phyloP scores from a whole-genome alignment of 2,329 filamentous ascomycete genomes.

The Sclerotinia minor region DNA sequence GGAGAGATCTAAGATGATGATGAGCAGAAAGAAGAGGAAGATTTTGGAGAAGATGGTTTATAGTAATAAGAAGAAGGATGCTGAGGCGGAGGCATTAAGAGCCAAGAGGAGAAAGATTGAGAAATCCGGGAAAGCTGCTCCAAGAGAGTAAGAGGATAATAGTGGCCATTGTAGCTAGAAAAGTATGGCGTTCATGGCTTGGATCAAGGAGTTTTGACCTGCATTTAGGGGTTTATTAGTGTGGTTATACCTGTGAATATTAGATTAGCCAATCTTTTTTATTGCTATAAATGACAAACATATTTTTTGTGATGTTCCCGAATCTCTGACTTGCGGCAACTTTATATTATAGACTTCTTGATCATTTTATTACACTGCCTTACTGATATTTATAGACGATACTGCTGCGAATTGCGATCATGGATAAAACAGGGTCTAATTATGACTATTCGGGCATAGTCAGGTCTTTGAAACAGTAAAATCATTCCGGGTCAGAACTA shows the following conservation, averaged over 20 bases:
- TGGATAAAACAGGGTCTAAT: conserved; percentile 1
- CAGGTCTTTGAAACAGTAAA: conserved; percentile 11
- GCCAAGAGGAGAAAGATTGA: conserved; percentile 90
- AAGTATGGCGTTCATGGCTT: conserved; percentile 34
- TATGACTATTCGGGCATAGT: conserved; percentile 12
- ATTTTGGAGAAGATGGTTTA: conserved; percentile 97
- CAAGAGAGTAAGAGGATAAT: conserved; percentile 29
- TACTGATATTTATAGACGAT: background rate
- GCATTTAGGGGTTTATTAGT: conserved; percentile 21
- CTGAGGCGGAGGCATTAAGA: conserved; percentile 82
- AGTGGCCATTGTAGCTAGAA: conserved; percentile 26
- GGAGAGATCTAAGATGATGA: conserved; percentile 95
- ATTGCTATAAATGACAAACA: background rate
- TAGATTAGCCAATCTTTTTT: conserved; percentile 22
- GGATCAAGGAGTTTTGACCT: conserved; percentile 25
- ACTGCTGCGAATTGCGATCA: background rate
- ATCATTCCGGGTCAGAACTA: conserved; percentile 14
- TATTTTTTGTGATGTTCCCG: background rate
- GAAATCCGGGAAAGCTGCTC: conserved; percentile 46
- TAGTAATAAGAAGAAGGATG: conserved; percentile 89
- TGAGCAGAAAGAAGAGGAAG: conserved; percentile 97
- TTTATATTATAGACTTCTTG: background rate
- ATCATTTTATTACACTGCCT: background rate
- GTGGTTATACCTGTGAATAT: conserved; percentile 18
- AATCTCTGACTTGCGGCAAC: background rate